These are phyloP conservation scores for Lippia alba DNA, from an alignment of 305 asterid species.

Conservation along the genomic window DNA sequence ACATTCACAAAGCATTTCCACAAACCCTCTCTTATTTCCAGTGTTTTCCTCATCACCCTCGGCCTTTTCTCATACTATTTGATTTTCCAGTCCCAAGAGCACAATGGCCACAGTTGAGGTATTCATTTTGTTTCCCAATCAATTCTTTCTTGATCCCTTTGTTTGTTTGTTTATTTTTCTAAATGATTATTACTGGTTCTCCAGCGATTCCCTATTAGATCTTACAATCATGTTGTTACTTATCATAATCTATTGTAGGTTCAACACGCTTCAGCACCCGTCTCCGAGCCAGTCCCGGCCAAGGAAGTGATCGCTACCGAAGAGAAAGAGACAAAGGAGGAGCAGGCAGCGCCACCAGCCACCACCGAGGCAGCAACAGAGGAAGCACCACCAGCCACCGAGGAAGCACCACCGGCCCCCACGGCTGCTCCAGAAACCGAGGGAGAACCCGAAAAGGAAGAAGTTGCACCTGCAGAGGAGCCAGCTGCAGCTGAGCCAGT, in stretches of 20 bases:
- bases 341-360: constrained; percentile 27
- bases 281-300: constrained; percentile 32
- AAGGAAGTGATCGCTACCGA: constrained; percentile 32
- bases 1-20: constrained; percentile 16
- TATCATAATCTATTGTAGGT: constrained; percentile 23
- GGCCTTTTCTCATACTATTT: not conserved
- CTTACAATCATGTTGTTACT: too few relatives aligned
- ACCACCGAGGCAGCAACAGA: constrained; percentile 32
- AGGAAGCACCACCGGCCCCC: not conserved
- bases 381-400: constrained; percentile 18
- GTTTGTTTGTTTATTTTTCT: too few relatives aligned
- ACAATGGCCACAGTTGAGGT: constrained; percentile 69
- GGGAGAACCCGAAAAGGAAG: not conserved
- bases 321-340: constrained; percentile 26
- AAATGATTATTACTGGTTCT: too few relatives aligned
- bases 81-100: not conserved
- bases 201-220: too few relatives aligned
- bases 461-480: constrained; percentile 20
- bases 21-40: not conserved
- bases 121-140: constrained; percentile 1
- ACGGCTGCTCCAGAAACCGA: not conserved
- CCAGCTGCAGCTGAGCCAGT: constrained; percentile 14
- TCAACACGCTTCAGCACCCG: constrained; percentile 35
- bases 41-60: not conserved
- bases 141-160: not conserved